These are phyloP conservation scores for Aplosporella prunicola DNA, from an alignment of 2,329 filamentous ascomycete genomes.

Conservation along the genomic window DNA sequence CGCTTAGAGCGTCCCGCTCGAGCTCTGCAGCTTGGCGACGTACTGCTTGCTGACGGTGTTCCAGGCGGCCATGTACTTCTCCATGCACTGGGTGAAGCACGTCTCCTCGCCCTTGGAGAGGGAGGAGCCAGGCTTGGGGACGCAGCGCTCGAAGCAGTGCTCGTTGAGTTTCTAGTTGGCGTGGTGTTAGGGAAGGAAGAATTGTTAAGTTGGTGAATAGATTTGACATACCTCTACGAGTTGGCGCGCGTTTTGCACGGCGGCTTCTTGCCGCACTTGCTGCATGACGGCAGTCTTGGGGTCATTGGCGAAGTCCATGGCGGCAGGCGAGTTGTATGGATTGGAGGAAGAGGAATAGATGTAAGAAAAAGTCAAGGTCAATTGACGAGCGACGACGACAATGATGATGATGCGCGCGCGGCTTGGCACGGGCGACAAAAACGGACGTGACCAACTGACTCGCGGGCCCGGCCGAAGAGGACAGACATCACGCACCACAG, in stretches of 20 bases:
- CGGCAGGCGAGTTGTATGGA: constrained; percentile 1
- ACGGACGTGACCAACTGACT: no score
- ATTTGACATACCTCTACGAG: constrained; percentile 36
- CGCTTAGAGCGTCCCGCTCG: constrained; percentile 19
- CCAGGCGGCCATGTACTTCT: constrained; percentile 48
- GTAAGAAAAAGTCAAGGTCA: no score
- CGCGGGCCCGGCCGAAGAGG: no score
- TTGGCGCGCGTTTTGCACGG: constrained; percentile 41
- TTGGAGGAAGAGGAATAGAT: no score
- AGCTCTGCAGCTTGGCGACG: constrained; percentile 40
- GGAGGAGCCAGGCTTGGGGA: constrained; percentile 42
- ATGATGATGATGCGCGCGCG: not conserved
- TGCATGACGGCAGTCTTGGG: constrained; percentile 41
- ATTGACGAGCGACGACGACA: no score
- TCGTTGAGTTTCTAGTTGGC: constrained; percentile 44
- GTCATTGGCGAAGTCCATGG: constrained; percentile 25
- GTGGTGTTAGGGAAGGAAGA: not conserved
- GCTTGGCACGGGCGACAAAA: no score
- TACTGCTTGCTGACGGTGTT: constrained; percentile 43
- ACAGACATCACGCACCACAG: constrained; percentile 9
- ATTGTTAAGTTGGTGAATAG: not conserved
- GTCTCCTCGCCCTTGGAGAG: constrained; percentile 40
- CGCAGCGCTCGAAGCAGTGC: constrained; percentile 48
- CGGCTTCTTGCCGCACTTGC: constrained; percentile 44
- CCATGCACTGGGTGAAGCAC: constrained; percentile 45